Evolutionary conservation across 2,329 filamentous ascomycete species (phyloP).

Genomic region (Xylariaceae sp.): DNA sequence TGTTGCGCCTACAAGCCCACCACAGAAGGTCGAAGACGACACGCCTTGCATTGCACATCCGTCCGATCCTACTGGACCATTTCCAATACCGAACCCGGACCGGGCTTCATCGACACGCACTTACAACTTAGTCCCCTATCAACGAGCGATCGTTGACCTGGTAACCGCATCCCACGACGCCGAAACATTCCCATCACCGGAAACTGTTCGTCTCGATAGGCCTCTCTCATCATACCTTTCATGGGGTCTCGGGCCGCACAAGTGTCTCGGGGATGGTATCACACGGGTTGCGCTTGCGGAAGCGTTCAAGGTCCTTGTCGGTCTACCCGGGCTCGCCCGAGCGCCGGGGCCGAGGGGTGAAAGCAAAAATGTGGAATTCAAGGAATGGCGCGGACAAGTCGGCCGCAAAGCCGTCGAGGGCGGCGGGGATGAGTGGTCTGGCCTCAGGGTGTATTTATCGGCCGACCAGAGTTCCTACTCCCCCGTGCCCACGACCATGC

Average conservation of each 20-base stretch:
- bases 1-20: conserved; percentile 35
- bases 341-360: conserved; percentile 19
- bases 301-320: conserved; percentile 18
- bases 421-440: conserved; percentile 19
- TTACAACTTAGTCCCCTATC: conserved; percentile 13
- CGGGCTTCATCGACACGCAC: conserved; percentile 9
- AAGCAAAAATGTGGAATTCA: conserved; percentile 13
- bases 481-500: conserved; percentile 25
- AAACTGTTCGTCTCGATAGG: conserved; percentile 19
- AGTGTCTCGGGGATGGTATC: conserved; percentile 16
- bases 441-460: conserved; percentile 19
- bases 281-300: conserved; percentile 17
- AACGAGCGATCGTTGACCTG: conserved; percentile 21
- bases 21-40: conserved; percentile 34
- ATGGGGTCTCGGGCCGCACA: conserved; percentile 16
- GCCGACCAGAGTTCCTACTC: conserved; percentile 21
- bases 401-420: conserved; percentile 12
- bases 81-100: conserved; percentile 21
- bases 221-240: conserved; percentile 15
- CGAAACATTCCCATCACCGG: conserved; percentile 12
- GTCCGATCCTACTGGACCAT: conserved; percentile 21
- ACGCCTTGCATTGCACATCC: conserved; percentile 25
- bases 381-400: conserved; percentile 26
- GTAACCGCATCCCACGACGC: conserved; percentile 25
- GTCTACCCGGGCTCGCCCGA: conserved; percentile 9